Percentiles rank a stretch among this genome's conserved stretches.
phyloP scores from a whole-genome alignment of 208 protist genomes.

The Leishmania tropica region DNA sequence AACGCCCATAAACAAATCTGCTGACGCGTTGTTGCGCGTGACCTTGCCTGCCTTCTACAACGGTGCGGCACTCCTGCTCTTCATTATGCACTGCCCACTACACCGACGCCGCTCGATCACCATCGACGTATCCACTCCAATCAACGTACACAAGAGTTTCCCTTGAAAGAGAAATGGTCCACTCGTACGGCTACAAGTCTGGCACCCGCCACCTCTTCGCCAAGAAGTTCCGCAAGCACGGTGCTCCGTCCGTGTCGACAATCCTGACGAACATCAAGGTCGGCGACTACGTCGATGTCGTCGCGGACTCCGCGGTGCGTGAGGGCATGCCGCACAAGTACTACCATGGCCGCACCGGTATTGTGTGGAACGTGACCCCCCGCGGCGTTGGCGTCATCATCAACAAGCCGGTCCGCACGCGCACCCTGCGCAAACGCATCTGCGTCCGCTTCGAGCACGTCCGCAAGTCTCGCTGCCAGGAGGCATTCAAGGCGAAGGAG shows the following conservation, averaged over 20 bases:
- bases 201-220: slow-evolving; percentile 98
- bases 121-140: slow-evolving; percentile 2
- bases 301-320: slow-evolving; percentile 98
- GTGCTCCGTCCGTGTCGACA: slow-evolving; percentile 91
- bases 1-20: neutral
- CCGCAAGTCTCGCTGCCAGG: slow-evolving; percentile 91
- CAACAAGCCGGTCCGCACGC: slow-evolving; percentile 98
- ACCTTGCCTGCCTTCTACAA: neutral
- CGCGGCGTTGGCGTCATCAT: slow-evolving; percentile 99
- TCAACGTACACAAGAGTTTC: slow-evolving; percentile 2
- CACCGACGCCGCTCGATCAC: neutral
- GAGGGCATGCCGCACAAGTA: slow-evolving; percentile 99
- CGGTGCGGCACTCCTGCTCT: neutral
- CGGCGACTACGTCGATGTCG: slow-evolving; percentile 99
- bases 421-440: slow-evolving; percentile 99
- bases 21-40: neutral
- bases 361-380: slow-evolving; percentile 99
- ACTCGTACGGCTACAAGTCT: slow-evolving; percentile 97
- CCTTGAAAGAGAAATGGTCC: slow-evolving; percentile 62
- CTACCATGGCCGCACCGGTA: slow-evolving; percentile 99
- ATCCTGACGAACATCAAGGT: slow-evolving; percentile 98
- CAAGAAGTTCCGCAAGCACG: slow-evolving; percentile 97
- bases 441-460: slow-evolving; percentile 99
- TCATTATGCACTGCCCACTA: neutral
- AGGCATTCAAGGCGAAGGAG: slow-evolving; percentile 90